Conservation (phyloP, 768 basidiomycete species). For the Amanita muscaria region DNA sequence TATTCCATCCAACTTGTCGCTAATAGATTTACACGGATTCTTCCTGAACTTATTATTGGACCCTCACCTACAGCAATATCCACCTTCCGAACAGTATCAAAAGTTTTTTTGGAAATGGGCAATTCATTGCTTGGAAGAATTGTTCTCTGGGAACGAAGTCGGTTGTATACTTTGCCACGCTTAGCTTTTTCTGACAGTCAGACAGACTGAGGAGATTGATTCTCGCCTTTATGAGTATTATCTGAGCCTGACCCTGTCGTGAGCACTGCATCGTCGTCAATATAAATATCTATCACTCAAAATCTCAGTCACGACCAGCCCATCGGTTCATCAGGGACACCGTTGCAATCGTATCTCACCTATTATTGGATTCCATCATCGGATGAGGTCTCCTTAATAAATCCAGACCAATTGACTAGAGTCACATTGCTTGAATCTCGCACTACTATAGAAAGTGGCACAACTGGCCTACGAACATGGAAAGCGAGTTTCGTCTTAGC, state of each 20-base stretch:
- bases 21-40: slow-evolving; percentile 41
- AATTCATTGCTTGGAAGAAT: slow-evolving; percentile 43
- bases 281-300: background rate
- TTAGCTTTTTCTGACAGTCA: slow-evolving; percentile 2
- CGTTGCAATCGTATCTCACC: slow-evolving; percentile 53
- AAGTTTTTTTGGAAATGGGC: slow-evolving; percentile 68
- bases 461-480: slow-evolving; percentile 79
- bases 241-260: slow-evolving; percentile 26
- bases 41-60: slow-evolving; percentile 46
- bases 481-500: slow-evolving; percentile 59
- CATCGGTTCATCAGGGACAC: slow-evolving; percentile 23
- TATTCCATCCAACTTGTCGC: slow-evolving; percentile 31
- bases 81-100: slow-evolving; percentile 59
- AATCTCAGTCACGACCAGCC: background rate
- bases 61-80: slow-evolving; percentile 44
- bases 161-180: slow-evolving; percentile 14
- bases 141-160: slow-evolving; percentile 36
- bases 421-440: slow-evolving; percentile 67
- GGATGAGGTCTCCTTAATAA: slow-evolving; percentile 8
- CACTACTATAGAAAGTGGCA: slow-evolving; percentile 64
- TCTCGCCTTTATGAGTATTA: slow-evolving; percentile 56
- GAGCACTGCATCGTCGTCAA: slow-evolving; percentile 10
- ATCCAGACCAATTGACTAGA: slow-evolving; percentile 25
- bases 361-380: slow-evolving; percentile 44
- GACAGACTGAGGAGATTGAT: slow-evolving; percentile 55